Conservation (phyloP, 2,329 filamentous ascomycete genomes). For the Sclerotinia trifoliorum region DNA sequence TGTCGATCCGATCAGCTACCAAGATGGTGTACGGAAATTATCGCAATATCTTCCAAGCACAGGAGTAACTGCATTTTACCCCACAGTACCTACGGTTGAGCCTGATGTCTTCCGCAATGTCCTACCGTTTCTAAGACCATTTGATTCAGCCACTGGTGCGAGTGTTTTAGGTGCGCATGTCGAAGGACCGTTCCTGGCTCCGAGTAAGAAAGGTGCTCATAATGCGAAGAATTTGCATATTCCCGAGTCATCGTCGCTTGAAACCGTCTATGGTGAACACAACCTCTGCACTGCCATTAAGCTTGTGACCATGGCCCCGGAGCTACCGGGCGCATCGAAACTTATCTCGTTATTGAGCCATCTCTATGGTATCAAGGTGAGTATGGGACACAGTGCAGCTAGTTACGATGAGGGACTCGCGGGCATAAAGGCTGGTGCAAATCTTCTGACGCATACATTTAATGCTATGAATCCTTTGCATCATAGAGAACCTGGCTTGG, state of each 20-base stretch:
- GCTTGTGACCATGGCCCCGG: conserved; percentile 53
- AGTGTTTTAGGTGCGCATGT: conserved; percentile 55
- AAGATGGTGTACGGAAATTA: conserved; percentile 46
- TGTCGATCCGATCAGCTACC: conserved; percentile 43
- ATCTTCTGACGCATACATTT: conserved; percentile 52
- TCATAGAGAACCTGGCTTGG: conserved; percentile 52
- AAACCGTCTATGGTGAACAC: conserved; percentile 47
- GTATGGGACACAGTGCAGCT: conserved; percentile 48
- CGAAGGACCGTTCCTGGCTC: conserved; percentile 55
- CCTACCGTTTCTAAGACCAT: conserved; percentile 48
- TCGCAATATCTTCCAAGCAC: conserved; percentile 49
- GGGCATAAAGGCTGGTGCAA: conserved; percentile 50
- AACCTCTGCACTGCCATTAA: conserved; percentile 46
- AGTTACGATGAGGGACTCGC: conserved; percentile 47
- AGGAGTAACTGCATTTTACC: conserved; percentile 54
- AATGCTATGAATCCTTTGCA: conserved; percentile 54
- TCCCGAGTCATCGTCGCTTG: conserved; percentile 29
- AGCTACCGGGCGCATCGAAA: conserved; percentile 45
- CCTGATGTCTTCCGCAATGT: conserved; percentile 45
- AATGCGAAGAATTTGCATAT: conserved; percentile 35
- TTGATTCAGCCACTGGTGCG: conserved; percentile 45
- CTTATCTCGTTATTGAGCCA: conserved; percentile 46
- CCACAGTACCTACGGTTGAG: conserved; percentile 52
- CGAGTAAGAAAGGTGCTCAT: conserved; percentile 54
- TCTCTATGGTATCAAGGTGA: conserved; percentile 34